phyloP scores from a whole-genome alignment of 805 yeast species.

The Pichia gijzeniarum region DNA sequence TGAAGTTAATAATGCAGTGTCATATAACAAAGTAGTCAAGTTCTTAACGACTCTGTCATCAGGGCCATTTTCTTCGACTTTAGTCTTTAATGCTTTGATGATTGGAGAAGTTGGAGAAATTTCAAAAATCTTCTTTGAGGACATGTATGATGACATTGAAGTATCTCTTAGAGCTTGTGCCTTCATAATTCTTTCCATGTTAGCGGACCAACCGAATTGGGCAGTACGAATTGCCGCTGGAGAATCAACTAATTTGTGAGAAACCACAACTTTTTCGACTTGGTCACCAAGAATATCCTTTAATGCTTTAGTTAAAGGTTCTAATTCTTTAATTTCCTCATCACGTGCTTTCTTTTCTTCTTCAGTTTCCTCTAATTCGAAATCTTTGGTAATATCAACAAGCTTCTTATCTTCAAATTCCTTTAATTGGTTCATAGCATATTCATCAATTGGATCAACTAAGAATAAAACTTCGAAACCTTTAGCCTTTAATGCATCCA shows the following conservation, averaged over 20 bases:
- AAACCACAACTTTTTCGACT: constrained; percentile 98
- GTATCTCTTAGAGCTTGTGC: constrained; percentile 99
- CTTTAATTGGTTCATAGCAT: constrained; percentile 98
- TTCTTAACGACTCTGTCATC: constrained; percentile 98
- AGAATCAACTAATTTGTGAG: constrained; percentile 94
- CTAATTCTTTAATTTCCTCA: constrained; percentile 85
- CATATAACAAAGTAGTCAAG: constrained; percentile 91
- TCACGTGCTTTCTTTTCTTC: constrained; percentile 96
- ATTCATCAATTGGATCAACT: constrained; percentile 99
- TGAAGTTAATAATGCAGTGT: constrained; percentile 96
- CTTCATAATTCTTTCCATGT: constrained; percentile 99
- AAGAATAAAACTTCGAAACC: constrained; percentile 96
- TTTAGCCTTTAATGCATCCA: constrained; percentile 97
- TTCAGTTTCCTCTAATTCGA: constrained; percentile 96
- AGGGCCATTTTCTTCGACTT: constrained; percentile 96
- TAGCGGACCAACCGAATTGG: constrained; percentile 99
- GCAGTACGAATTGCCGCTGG: constrained; percentile 99
- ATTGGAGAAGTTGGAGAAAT: constrained; percentile 95
- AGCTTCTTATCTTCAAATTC: constrained; percentile 99
- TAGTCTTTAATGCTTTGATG: constrained; percentile 90
- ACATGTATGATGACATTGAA: constrained; percentile 98
- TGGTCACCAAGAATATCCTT: constrained; percentile 97
- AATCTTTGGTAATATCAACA: constrained; percentile 98
- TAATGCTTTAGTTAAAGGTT: constrained; percentile 89
- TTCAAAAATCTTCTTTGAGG: constrained; percentile 98